These are phyloP conservation scores for Claviceps cyperi DNA, from an alignment of 2,329 filamentous ascomycete species.

Conservation along the genomic window DNA sequence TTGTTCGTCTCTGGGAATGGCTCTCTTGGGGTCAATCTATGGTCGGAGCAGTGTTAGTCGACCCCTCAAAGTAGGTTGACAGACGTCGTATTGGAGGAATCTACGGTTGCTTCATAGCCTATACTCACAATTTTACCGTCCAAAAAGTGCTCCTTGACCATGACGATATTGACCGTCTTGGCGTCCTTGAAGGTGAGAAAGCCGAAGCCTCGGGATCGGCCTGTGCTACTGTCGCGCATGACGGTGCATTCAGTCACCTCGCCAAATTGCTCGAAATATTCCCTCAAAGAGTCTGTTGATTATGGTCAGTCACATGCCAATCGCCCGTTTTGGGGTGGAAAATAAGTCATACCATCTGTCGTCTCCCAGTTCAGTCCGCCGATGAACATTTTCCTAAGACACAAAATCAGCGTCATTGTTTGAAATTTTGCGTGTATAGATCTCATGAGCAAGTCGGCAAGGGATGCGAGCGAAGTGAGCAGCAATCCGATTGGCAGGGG, in stretches of 20 bases:
- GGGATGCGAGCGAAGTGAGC: not conserved
- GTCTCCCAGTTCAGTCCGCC: conserved; percentile 98
- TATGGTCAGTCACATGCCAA: conserved; percentile 6
- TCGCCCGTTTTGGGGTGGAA: not conserved
- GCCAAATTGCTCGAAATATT: conserved; percentile 96
- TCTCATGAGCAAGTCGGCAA: not conserved
- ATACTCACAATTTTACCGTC: conserved; percentile 88
- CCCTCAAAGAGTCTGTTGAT: conserved; percentile 70
- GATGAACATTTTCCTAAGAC: conserved; percentile 94
- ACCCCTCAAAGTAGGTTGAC: not conserved
- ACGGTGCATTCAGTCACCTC: conserved; percentile 97
- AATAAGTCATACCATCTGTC: conserved; percentile 65
- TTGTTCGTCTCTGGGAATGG: conserved; percentile 93
- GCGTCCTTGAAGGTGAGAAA: conserved; percentile 97
- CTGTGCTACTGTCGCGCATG: conserved; percentile 93
- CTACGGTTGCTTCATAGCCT: too few species aligned
- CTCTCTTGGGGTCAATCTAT: conserved; percentile 94
- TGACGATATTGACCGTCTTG: conserved; percentile 96
- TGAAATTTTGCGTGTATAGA: not conserved
- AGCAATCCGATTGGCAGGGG: not conserved
- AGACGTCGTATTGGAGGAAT: too few species aligned
- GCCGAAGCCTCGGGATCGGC: conserved; percentile 87
- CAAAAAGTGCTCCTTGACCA: conserved; percentile 98
- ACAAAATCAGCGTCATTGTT: conserved; percentile 1
- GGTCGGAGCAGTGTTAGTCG: not conserved